Conservation (phyloP, 306 rosid genomes). For the Citrullus amarus region DNA sequence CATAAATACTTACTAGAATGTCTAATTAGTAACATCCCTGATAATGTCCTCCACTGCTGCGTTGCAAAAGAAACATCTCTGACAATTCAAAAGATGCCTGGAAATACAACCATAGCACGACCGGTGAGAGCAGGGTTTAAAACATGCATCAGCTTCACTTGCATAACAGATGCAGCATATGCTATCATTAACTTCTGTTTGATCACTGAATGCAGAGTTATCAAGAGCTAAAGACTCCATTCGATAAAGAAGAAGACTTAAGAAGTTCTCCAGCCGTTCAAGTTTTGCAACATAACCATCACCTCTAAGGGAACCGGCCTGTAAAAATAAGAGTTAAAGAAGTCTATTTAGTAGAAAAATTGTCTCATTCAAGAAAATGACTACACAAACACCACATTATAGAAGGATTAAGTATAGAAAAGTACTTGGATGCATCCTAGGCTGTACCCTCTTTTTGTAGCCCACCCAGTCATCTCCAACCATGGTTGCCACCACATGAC, state of each 20-base stretch:
- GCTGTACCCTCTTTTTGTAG: too few relatives aligned
- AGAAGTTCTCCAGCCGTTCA: conserved; percentile 60
- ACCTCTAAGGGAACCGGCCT: conserved; percentile 68
- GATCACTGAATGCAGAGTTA: conserved; percentile 21
- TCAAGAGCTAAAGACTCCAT: conserved; percentile 28
- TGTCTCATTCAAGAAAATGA: background rate
- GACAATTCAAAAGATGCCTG: conserved; percentile 93
- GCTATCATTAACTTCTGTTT: conserved; percentile 39
- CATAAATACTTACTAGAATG: background rate
- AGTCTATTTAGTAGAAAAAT: background rate
- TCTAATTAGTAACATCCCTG: conserved; percentile 28
- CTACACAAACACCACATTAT: background rate
- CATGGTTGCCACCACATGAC: too few relatives aligned
- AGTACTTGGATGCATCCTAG: too few relatives aligned
- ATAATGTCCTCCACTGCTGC: conserved; percentile 51
- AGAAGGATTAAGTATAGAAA: background rate
- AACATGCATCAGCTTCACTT: conserved; percentile 53
- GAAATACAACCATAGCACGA: conserved; percentile 92
- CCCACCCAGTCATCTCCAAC: too few relatives aligned
- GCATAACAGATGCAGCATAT: conserved; percentile 83
- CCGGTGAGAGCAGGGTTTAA: conserved; percentile 74
- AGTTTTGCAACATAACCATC: conserved; percentile 38
- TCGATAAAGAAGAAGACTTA: conserved; percentile 52
- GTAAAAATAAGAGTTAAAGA: conserved; percentile 12
- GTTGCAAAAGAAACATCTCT: conserved; percentile 97